Conservation (phyloP, 306 rosid species). For the Cucurbita pepo region DNA sequence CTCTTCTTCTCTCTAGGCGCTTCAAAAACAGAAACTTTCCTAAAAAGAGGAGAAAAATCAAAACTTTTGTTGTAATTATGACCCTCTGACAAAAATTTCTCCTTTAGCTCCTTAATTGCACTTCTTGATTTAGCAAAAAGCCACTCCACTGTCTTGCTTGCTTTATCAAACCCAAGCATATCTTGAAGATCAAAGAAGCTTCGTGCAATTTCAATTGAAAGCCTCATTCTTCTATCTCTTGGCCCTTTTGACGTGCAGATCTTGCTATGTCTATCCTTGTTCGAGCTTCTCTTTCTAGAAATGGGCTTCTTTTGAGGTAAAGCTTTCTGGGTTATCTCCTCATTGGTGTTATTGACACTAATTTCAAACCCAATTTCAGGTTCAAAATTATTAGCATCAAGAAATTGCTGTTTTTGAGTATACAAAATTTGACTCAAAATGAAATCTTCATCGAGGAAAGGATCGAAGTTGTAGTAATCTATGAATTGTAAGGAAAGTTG, state of each 20-base stretch:
- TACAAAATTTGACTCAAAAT: conserved; percentile 19
- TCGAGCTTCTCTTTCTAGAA: conserved; percentile 21
- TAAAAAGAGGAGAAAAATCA: neutral
- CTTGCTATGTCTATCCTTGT: conserved; percentile 49
- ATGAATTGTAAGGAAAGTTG: neutral
- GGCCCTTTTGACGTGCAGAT: conserved; percentile 43
- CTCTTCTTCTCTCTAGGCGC: neutral
- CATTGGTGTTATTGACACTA: neutral
- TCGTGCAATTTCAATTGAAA: conserved; percentile 36
- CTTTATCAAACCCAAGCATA: conserved; percentile 43
- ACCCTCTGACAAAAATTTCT: neutral
- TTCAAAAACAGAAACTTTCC: neutral
- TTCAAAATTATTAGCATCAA: neutral
- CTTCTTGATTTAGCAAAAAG: conserved; percentile 24
- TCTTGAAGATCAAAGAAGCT: conserved; percentile 50
- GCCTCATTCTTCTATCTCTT: conserved; percentile 41
- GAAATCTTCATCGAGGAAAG: conserved; percentile 17
- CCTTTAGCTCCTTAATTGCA: conserved; percentile 29
- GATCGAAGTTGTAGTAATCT: neutral
- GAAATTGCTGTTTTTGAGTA: conserved; percentile 20
- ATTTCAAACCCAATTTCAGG: neutral
- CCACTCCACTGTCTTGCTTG: conserved; percentile 48
- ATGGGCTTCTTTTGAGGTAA: neutral
- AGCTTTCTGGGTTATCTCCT: neutral
- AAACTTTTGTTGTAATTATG: neutral